Conservation (phyloP, 2,329 filamentous ascomycete species). For the Apiospora marii region DNA sequence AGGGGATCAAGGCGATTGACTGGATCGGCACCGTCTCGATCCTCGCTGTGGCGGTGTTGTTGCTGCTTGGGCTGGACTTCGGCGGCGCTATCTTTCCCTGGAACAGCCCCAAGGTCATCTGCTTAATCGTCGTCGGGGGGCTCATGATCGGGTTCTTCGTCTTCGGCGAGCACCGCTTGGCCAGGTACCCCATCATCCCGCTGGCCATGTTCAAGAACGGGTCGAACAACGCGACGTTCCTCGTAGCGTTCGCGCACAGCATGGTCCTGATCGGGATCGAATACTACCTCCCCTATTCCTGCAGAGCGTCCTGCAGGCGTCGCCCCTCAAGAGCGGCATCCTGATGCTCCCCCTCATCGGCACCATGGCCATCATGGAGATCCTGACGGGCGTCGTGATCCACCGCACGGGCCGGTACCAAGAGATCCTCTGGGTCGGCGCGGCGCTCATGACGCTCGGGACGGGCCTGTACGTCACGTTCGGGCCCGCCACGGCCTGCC, state of each 20-base stretch:
- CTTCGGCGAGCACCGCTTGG: slow-evolving; percentile 60
- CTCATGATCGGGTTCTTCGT: slow-evolving; percentile 60
- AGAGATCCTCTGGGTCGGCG: slow-evolving; percentile 68
- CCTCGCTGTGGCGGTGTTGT: slow-evolving; percentile 47
- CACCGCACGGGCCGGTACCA: slow-evolving; percentile 66
- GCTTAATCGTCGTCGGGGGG: slow-evolving; percentile 65
- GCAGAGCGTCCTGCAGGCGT: slow-evolving; percentile 60
- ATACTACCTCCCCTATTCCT: slow-evolving; percentile 54
- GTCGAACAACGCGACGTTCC: slow-evolving; percentile 30
- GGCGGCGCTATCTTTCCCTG: slow-evolving; percentile 73
- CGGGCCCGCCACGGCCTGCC: slow-evolving; percentile 63
- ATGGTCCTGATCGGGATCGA: slow-evolving; percentile 30
- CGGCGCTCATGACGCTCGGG: slow-evolving; percentile 65
- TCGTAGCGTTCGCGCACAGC: slow-evolving; percentile 32
- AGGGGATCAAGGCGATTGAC: slow-evolving; percentile 64
- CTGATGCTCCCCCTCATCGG: slow-evolving; percentile 67
- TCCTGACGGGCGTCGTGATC: slow-evolving; percentile 60
- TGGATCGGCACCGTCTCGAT: slow-evolving; percentile 71
- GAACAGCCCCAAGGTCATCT: slow-evolving; percentile 67
- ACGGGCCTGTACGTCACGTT: slow-evolving; percentile 63
- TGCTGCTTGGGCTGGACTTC: slow-evolving; percentile 58
- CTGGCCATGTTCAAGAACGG: slow-evolving; percentile 31
- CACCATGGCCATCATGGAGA: slow-evolving; percentile 68
- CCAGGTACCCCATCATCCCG: slow-evolving; percentile 52
- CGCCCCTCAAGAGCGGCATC: slow-evolving; percentile 62